These are phyloP conservation scores for Theobroma cacao DNA, from an alignment of 345 rosid genomes.

Conservation along the genomic window DNA sequence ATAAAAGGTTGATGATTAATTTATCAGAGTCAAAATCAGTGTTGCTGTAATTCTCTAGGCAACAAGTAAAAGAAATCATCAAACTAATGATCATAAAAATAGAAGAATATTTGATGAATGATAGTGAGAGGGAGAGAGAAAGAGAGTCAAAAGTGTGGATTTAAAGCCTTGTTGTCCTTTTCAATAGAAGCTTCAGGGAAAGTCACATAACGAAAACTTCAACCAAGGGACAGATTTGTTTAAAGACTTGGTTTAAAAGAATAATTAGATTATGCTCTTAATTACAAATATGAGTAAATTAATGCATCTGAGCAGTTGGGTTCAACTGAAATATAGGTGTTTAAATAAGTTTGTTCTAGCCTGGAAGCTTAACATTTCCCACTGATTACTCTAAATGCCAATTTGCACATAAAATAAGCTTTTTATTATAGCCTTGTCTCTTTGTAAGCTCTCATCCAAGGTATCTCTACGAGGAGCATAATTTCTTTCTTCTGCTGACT, in stretches of 20 bases:
- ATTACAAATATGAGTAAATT: neutral
- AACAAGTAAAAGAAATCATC: neutral
- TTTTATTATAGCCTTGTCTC: slow-evolving; percentile 22
- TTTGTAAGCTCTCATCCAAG: slow-evolving; percentile 10
- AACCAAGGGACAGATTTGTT: neutral
- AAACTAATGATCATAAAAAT: neutral
- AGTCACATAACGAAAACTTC: slow-evolving; percentile 8
- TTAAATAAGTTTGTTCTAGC: neutral
- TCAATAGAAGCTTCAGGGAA: slow-evolving; percentile 22
- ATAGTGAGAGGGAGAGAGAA: neutral
- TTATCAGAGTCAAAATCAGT: neutral
- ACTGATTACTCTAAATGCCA: slow-evolving; percentile 12
- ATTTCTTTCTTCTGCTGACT: neutral
- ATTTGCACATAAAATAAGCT: slow-evolving; percentile 18
- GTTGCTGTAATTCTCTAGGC: neutral
- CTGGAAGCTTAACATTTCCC: neutral
- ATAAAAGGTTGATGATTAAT: too few species aligned
- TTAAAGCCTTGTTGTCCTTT: slow-evolving; percentile 21
- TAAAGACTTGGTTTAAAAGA: neutral
- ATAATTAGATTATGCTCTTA: slow-evolving; percentile 1
- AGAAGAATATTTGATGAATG: neutral
- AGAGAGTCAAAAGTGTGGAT: neutral
- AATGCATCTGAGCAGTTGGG: slow-evolving; percentile 2
- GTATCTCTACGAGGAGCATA: slow-evolving; percentile 34
- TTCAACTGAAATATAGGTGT: slow-evolving; percentile 5